Conservation (phyloP, 2,329 filamentous ascomycete genomes). For the Hymenoscyphus scutula region DNA sequence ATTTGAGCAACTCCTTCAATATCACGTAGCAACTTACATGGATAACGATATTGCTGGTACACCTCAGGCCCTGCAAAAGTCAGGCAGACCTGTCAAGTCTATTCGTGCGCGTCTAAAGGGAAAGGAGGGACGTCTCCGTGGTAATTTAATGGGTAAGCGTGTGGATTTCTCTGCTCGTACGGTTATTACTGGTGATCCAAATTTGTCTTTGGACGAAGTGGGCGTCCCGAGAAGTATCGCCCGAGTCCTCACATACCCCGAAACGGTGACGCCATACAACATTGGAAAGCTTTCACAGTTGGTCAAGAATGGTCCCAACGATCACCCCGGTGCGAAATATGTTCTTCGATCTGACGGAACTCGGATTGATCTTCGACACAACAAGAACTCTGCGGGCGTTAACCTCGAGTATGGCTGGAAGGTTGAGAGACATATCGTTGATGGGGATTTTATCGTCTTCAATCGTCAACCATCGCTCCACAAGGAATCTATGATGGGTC, state of each 20-base stretch:
- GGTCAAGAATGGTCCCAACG: constrained; percentile 89
- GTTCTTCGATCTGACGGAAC: constrained; percentile 92
- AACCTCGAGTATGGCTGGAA: constrained; percentile 98
- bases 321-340: constrained; percentile 94
- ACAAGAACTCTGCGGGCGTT: constrained; percentile 74
- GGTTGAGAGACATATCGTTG: constrained; percentile 93
- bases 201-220: constrained; percentile 93
- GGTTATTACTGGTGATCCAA: constrained; percentile 98
- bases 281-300: constrained; percentile 86
- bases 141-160: constrained; percentile 99
- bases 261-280: constrained; percentile 97
- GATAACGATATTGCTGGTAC: constrained; percentile 98
- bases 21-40: constrained; percentile 99
- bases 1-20: constrained; percentile 89
- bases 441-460: constrained; percentile 98
- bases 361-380: constrained; percentile 90
- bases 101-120: constrained; percentile 97
- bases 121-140: constrained; percentile 95
- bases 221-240: constrained; percentile 95
- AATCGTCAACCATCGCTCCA: constrained; percentile 98
- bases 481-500: constrained; percentile 99
- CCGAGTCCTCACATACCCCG: constrained; percentile 88
- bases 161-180: constrained; percentile 99
- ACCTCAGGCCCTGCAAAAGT: constrained; percentile 94
- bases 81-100: constrained; percentile 91